Conservation (phyloP, 352 stramenopile species). For the Elongisporangium prolatum region DNA sequence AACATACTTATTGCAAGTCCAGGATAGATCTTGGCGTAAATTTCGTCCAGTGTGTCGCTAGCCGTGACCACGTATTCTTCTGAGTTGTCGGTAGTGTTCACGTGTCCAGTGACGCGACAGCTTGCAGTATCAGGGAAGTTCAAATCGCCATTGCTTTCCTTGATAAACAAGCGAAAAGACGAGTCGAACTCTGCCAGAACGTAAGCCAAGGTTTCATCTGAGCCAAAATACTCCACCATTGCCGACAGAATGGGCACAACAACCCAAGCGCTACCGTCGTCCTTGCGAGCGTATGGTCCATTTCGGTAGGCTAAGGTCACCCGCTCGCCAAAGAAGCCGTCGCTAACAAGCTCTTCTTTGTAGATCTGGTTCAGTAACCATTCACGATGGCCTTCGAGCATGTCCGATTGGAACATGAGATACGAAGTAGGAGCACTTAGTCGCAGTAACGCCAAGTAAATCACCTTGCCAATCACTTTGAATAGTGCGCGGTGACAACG, state of each 20-base stretch:
- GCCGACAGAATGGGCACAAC: constrained; percentile 22
- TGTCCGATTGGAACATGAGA: constrained; percentile 45
- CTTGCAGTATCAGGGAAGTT: constrained; percentile 33
- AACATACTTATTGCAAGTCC: constrained; percentile 18
- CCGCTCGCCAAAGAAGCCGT: constrained; percentile 30
- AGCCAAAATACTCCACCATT: constrained; percentile 24
- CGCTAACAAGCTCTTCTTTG: constrained; percentile 21
- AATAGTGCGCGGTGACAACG: constrained; percentile 41
- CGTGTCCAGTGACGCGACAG: constrained; percentile 23
- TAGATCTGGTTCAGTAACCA: constrained; percentile 30
- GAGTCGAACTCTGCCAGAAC: constrained; percentile 23
- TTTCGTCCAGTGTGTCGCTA: constrained; percentile 20
- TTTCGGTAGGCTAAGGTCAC: constrained; percentile 29
- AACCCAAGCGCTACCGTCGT: constrained; percentile 42
- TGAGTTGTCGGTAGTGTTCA: background rate
- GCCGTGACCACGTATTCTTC: background rate
- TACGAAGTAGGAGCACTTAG: constrained; percentile 31
- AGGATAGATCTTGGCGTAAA: constrained; percentile 32
- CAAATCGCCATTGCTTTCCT: constrained; percentile 23
- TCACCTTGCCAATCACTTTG: constrained; percentile 36
- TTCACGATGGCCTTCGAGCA: constrained; percentile 19
- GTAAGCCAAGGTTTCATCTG: constrained; percentile 8
- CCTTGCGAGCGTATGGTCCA: constrained; percentile 24
- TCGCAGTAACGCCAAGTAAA: constrained; percentile 28
- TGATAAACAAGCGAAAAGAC: constrained; percentile 24